phyloP scores from a whole-genome alignment of 2,329 filamentous ascomycete genomes.

The Diatrype stigma region DNA sequence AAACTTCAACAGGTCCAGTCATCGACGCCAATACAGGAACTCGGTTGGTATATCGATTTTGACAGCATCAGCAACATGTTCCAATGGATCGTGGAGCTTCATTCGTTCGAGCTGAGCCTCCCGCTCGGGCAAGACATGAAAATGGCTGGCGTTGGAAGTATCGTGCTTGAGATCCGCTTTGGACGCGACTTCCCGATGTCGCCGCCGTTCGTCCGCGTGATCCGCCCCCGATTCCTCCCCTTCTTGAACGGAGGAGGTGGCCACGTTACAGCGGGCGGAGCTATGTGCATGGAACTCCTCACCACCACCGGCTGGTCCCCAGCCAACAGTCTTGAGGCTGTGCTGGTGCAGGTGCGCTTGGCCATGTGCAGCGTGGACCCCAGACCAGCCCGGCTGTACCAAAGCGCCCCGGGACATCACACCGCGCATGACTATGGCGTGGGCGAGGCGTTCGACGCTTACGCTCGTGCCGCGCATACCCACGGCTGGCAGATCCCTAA shows the following conservation, averaged over 20 bases:
- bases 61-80: constrained; percentile 69
- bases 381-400: constrained; percentile 64
- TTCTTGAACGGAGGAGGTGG: constrained; percentile 74
- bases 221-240: constrained; percentile 73
- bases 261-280: constrained; percentile 79
- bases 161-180: constrained; percentile 81
- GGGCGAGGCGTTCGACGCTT: constrained; percentile 69
- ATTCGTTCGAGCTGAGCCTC: constrained; percentile 68
- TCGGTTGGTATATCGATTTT: constrained; percentile 81
- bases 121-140: constrained; percentile 76
- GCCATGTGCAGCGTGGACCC: constrained; percentile 68
- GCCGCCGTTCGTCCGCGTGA: constrained; percentile 80
- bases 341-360: constrained; percentile 76
- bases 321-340: constrained; percentile 68
- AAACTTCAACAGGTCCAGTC: constrained; percentile 62
- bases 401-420: constrained; percentile 12
- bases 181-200: constrained; percentile 69
- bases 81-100: constrained; percentile 88
- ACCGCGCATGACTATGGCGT: constrained; percentile 55
- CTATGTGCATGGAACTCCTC: constrained; percentile 78
- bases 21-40: constrained; percentile 53
- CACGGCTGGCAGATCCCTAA: constrained; percentile 73
- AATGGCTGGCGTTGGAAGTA: constrained; percentile 52
- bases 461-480: constrained; percentile 57
- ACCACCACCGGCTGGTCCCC: constrained; percentile 81